Percentiles rank a stretch among this genome's conserved stretches.
These are phyloP conservation scores for Phytophthora macrochlamydospora DNA, from an alignment of 352 stramenopile genomes.

Conservation along the genomic window DNA sequence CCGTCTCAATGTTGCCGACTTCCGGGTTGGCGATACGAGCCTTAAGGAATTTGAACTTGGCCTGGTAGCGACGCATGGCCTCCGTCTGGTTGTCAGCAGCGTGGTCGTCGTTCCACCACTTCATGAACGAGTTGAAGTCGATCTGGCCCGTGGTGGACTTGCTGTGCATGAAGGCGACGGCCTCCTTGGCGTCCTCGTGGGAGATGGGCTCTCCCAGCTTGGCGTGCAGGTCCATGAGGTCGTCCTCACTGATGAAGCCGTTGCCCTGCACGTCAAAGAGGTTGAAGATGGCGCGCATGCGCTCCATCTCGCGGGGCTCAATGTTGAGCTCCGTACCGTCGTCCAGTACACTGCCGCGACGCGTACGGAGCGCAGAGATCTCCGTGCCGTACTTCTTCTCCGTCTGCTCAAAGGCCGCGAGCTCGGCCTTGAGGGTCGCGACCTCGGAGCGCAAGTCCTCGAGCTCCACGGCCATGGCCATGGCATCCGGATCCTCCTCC, in stretches of 20 bases:
- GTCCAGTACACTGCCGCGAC: conserved; percentile 73
- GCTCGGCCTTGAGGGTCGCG: conserved; percentile 66
- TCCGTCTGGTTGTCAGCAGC: conserved; percentile 67
- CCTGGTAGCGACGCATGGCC: conserved; percentile 83
- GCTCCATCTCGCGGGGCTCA: conserved; percentile 83
- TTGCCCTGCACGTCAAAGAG: conserved; percentile 85
- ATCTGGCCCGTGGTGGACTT: conserved; percentile 59
- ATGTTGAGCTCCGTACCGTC: conserved; percentile 82
- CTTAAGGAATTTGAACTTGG: conserved; percentile 92
- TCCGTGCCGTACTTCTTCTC: conserved; percentile 78
- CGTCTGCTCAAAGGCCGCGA: conserved; percentile 78
- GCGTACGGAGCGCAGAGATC: conserved; percentile 51
- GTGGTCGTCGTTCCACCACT: conserved; percentile 90
- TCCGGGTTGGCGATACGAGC: conserved; percentile 84
- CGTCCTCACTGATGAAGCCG: conserved; percentile 78
- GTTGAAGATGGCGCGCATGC: conserved; percentile 85
- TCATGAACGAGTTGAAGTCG: conserved; percentile 89
- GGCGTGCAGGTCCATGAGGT: conserved; percentile 80
- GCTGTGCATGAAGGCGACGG: conserved; percentile 73
- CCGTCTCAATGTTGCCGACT: conserved; percentile 81
- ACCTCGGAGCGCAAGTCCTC: conserved; percentile 81
- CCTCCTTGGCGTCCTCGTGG: conserved; percentile 70
- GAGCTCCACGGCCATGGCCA: conserved; percentile 67
- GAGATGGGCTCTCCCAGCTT: conserved; percentile 87
- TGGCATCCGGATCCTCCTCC: conserved; percentile 75